A percentile compares a stretch with the other conserved stretches of the same genome.
These are phyloP conservation scores for Tulasnella sp. DNA, from an alignment of 768 basidiomycete genomes.

Conservation along the genomic window DNA sequence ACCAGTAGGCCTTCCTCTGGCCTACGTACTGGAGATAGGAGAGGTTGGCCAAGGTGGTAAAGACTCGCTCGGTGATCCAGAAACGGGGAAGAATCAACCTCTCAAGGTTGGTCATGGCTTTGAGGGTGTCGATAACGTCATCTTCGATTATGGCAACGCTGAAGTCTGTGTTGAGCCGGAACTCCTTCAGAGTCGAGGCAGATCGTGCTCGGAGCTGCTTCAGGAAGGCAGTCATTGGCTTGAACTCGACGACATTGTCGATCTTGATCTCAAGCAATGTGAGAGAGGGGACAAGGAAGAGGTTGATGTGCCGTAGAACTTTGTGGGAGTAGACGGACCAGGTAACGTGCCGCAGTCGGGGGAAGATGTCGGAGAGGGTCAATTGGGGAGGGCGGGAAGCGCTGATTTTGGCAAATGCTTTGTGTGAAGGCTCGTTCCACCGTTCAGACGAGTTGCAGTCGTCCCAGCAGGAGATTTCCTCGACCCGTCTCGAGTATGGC, in stretches of 20 bases:
- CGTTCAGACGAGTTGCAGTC: not conserved
- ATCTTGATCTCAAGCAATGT: conserved; percentile 12
- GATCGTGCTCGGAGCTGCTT: conserved; percentile 11
- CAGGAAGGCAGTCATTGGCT: conserved; percentile 9
- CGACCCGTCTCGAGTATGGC: conserved; percentile 2
- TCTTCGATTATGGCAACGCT: not conserved
- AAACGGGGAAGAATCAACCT: conserved; percentile 11
- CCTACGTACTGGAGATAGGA: conserved; percentile 4
- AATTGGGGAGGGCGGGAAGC: not conserved
- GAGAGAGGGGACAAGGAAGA: conserved; percentile 10
- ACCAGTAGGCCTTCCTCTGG: conserved; percentile 10
- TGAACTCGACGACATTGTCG: conserved; percentile 10
- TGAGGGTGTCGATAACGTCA: conserved; percentile 4
- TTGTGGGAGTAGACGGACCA: conserved; percentile 13
- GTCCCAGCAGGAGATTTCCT: conserved; percentile 3
- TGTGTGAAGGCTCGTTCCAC: conserved; percentile 6
- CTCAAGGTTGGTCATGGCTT: not conserved
- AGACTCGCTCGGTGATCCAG: not conserved
- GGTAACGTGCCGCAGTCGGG: not conserved
- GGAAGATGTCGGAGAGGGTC: conserved; percentile 1
- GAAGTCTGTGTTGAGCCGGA: conserved; percentile 12
- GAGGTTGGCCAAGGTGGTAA: not conserved
- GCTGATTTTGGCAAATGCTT: conserved; percentile 10
- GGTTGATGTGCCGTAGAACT: conserved; percentile 3
- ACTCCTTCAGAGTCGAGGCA: not conserved